phyloP scores from a whole-genome alignment of 805 yeast genomes.

The Scheffersomyces amazonensis region DNA sequence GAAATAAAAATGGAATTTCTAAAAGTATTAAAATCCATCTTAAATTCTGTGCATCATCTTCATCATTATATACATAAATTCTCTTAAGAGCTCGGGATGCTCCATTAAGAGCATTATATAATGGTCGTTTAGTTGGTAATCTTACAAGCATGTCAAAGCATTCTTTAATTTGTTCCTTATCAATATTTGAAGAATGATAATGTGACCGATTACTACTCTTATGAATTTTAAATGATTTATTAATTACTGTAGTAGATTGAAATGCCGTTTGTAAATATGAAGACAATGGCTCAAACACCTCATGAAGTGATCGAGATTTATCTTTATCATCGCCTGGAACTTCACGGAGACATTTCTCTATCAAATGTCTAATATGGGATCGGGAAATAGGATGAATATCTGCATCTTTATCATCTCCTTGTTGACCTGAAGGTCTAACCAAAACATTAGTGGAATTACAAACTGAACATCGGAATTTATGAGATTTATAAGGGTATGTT shows the following conservation, averaged over 20 bases:
- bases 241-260: conserved; percentile 44
- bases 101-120: conserved; percentile 51
- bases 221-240: conserved; percentile 50
- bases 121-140: conserved; percentile 62
- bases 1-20: conserved; percentile 63
- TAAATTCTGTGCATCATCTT: conserved; percentile 42
- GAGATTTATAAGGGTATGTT: conserved; percentile 22
- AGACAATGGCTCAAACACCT: conserved; percentile 49
- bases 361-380: conserved; percentile 25
- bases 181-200: conserved; percentile 47
- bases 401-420: not conserved
- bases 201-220: conserved; percentile 24
- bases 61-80: conserved; percentile 33
- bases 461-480: conserved; percentile 56
- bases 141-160: conserved; percentile 45
- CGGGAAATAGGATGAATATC: conserved; percentile 28
- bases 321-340: conserved; percentile 8
- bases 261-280: conserved; percentile 46
- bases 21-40: conserved; percentile 63
- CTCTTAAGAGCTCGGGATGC: conserved; percentile 52
- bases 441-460: conserved; percentile 52
- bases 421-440: conserved; percentile 4
- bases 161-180: conserved; percentile 44
- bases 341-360: conserved; percentile 28
- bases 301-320: conserved; percentile 17